phyloP scores from a whole-genome alignment of 2,329 filamentous ascomycete species.

The Monosporascus cannonballus region DNA sequence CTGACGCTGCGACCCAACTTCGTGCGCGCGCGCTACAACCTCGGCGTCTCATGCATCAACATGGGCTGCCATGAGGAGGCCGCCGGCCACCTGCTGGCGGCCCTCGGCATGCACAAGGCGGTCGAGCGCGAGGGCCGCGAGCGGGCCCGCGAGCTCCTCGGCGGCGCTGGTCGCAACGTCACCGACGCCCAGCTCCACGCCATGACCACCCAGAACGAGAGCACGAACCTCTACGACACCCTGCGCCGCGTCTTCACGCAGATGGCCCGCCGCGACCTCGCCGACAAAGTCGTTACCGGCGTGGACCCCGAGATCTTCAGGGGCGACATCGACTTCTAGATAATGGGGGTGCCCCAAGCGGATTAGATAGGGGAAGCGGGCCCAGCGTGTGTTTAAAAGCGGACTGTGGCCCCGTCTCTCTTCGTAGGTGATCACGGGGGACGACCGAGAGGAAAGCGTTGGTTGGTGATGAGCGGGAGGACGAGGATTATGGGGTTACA shows the following conservation, averaged over 20 bases:
- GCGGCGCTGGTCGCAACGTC: slow-evolving; percentile 52
- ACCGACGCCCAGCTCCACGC: slow-evolving; percentile 71
- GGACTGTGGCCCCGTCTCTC: not conserved
- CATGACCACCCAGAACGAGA: slow-evolving; percentile 92
- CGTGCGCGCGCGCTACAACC: slow-evolving; percentile 92
- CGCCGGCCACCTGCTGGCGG: slow-evolving; percentile 84
- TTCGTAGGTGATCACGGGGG: too few relatives aligned
- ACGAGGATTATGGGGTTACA: too few relatives aligned
- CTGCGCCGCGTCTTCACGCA: slow-evolving; percentile 90
- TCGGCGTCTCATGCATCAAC: slow-evolving; percentile 95
- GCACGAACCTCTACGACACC: slow-evolving; percentile 95
- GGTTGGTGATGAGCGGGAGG: too few relatives aligned
- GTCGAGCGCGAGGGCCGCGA: slow-evolving; percentile 81
- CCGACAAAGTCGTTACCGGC: slow-evolving; percentile 78
- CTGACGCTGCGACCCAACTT: slow-evolving; percentile 90
- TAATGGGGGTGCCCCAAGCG: too few relatives aligned
- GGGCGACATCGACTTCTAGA: slow-evolving; percentile 78
- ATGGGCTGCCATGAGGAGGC: slow-evolving; percentile 93
- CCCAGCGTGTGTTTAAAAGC: not conserved
- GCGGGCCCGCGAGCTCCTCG: slow-evolving; percentile 77
- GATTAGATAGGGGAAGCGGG: too few relatives aligned
- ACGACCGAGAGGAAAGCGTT: too few relatives aligned
- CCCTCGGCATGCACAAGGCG: slow-evolving; percentile 90
- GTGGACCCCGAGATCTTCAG: slow-evolving; percentile 89
- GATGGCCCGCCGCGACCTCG: slow-evolving; percentile 85